Conservation (phyloP, 2,329 filamentous ascomycete genomes). For the Ilyonectria sp. region DNA sequence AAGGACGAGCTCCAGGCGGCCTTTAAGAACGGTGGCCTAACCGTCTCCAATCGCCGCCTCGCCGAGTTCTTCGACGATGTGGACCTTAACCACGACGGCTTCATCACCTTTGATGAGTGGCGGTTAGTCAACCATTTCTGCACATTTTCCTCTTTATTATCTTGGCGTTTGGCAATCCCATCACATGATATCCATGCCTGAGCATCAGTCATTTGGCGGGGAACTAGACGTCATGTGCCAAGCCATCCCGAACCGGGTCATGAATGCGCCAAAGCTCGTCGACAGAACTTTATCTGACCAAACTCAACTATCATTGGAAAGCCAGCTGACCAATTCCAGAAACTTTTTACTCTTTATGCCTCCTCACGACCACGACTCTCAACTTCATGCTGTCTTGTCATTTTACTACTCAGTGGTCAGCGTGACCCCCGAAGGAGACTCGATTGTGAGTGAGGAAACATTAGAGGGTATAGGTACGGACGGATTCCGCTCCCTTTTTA, state of each 20-base stretch:
- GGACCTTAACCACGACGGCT: conserved; percentile 89
- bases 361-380: conserved; percentile 72
- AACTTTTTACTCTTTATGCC: conserved; percentile 95
- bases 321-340: conserved; percentile 62
- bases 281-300: conserved; percentile 10
- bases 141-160: conserved; percentile 20
- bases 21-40: conserved; percentile 83
- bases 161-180: conserved; percentile 32
- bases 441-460: conserved; percentile 90
- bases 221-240: conserved; percentile 50
- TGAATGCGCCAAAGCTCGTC: conserved; percentile 25
- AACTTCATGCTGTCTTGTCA: conserved; percentile 86
- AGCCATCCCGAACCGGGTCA: conserved; percentile 33
- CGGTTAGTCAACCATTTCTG: conserved; percentile 74
- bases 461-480: conserved; percentile 95
- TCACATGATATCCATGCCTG: conserved; percentile 47
- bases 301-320: conserved; percentile 21
- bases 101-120: conserved; percentile 95
- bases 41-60: conserved; percentile 82
- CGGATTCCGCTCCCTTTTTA: conserved; percentile 70
- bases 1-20: conserved; percentile 86
- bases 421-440: conserved; percentile 94
- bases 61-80: conserved; percentile 91
- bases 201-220: conserved; percentile 47
- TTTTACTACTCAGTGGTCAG: conserved; percentile 93